Evolutionary conservation across 2,329 filamentous ascomycete species (phyloP), one percentile per base, ranked within the genome.

Genomic region (Lachnellula suecica): DNA sequence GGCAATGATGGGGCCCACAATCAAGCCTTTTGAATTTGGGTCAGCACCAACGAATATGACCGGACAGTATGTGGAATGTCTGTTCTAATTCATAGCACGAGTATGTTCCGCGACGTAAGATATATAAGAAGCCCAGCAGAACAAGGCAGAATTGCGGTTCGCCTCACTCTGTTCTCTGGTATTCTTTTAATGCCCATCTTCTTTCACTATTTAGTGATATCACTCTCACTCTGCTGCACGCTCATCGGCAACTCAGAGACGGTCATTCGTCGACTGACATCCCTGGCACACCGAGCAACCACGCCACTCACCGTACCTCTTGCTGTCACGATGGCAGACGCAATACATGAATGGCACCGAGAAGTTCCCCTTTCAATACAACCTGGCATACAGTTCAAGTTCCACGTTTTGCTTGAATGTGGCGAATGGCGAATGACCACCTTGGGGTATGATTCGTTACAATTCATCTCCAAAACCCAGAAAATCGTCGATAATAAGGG

Each of bases 41-140:
- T 43, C 20, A n/a, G 40, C 40, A 43, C 37, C 37, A 40, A 40
- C 37, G 37, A 40, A 40, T 8, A 40, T 40, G 37, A 43, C 40
- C n/a, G 23, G 40, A 24, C 40, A 43, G 40, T 20, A 43, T 43
- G 40, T 43, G 15, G 40, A 43, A 43, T 43, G 15, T 43, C 40
- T 43, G 17, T 43, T 43, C 40, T 43, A 43, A 24, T 22, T 20
- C 20, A 20, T 43, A 24, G n/a, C 40, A 22, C 20, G 7, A 22
- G 20, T 22, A 43, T 43, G 17, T n/a, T n/a, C 22, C 17, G 7
- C 40, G 20, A 43, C 20, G 17, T 43, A 43, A 43, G 20, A 43
- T 43, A 43, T 22, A 20, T 43, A 43, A 9, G 27, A 31, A 31
- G 27, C 13, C 27, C 13, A 31, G 27, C 27, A 31, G 27, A 31